Percentiles rank a stretch among this genome's conserved stretches.
Conservation (phyloP, 352 stramenopile species). For the Elongisporangium senticosum region DNA sequence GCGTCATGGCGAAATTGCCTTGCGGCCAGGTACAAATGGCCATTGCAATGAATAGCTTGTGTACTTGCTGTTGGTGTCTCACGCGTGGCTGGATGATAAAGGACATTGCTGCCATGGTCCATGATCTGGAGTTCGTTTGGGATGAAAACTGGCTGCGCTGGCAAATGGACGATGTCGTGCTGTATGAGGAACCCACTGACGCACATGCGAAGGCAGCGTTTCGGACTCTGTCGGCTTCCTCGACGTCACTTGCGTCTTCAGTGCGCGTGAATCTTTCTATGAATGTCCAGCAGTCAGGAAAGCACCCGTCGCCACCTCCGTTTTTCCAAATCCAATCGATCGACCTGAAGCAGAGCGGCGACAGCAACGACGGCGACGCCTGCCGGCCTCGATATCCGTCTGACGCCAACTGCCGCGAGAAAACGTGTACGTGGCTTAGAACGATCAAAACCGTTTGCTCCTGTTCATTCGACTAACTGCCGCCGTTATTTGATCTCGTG, state of each 20-base stretch:
- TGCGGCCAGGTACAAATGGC: conserved; percentile 21
- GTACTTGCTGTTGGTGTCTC: neutral
- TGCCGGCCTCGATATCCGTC: conserved; percentile 27
- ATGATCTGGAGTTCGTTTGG: conserved; percentile 37
- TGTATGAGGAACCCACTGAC: conserved; percentile 37
- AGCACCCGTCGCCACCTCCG: neutral
- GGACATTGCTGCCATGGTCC: conserved; percentile 22
- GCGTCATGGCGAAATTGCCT: conserved; percentile 26
- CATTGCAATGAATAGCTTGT: neutral
- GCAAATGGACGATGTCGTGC: conserved; percentile 42
- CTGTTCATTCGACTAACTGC: neutral
- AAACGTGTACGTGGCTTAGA: conserved; percentile 23
- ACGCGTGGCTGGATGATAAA: conserved; percentile 6
- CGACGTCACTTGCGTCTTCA: conserved; percentile 15
- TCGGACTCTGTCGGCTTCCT: neutral
- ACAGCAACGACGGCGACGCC: conserved; percentile 15
- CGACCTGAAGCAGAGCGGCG: conserved; percentile 16
- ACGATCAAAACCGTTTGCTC: neutral
- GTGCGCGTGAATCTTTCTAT: conserved; percentile 8
- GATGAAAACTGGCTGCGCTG: conserved; percentile 50
- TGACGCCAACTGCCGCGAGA: conserved; percentile 34
- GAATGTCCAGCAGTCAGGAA: conserved; percentile 7
- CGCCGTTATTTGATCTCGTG: no score
- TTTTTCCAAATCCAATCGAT: conserved; percentile 22
- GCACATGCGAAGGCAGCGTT: neutral